These are phyloP conservation scores for Trichaptum fuscoviolaceum DNA, from an alignment of 768 basidiomycete species.

Conservation along the genomic window DNA sequence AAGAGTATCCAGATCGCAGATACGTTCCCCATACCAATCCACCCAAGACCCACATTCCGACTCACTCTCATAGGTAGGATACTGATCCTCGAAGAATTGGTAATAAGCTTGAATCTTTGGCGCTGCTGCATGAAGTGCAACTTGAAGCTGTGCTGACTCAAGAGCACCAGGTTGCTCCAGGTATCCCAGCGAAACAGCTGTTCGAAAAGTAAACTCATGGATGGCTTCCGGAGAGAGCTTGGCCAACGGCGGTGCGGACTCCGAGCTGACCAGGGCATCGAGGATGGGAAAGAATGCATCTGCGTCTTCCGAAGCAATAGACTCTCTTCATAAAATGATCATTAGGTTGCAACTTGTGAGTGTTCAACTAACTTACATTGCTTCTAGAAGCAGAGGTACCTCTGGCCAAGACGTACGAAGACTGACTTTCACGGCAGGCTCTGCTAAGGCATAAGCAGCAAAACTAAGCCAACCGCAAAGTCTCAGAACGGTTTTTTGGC, in stretches of 20 bases:
- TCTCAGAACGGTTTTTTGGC: neutral
- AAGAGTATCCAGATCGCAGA: slow-evolving; percentile 63
- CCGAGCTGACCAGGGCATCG: slow-evolving; percentile 53
- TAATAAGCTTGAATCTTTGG: slow-evolving; percentile 85
- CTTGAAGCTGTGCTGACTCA: slow-evolving; percentile 59
- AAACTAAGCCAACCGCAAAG: neutral
- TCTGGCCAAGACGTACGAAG: slow-evolving; percentile 32
- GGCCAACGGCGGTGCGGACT: slow-evolving; percentile 29
- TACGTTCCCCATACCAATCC: slow-evolving; percentile 73
- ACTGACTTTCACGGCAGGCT: slow-evolving; percentile 31
- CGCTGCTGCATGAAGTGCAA: slow-evolving; percentile 72
- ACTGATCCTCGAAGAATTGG: slow-evolving; percentile 51
- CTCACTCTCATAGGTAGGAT: slow-evolving; percentile 23
- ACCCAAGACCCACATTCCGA: slow-evolving; percentile 66
- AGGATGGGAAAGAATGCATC: slow-evolving; percentile 74
- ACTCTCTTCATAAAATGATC: slow-evolving; percentile 55
- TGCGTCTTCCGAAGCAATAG: slow-evolving; percentile 68
- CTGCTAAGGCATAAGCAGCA: slow-evolving; percentile 3
- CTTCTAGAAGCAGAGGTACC: slow-evolving; percentile 26
- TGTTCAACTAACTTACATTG: slow-evolving; percentile 21
- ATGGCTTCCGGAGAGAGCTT: slow-evolving; percentile 43
- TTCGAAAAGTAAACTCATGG: slow-evolving; percentile 49
- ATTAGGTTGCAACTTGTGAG: slow-evolving; percentile 5
- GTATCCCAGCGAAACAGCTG: slow-evolving; percentile 41
- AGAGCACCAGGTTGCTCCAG: slow-evolving; percentile 45